These are phyloP conservation scores for Agrocybe pediades DNA, from an alignment of 768 basidiomycete species.

Conservation along the genomic window DNA sequence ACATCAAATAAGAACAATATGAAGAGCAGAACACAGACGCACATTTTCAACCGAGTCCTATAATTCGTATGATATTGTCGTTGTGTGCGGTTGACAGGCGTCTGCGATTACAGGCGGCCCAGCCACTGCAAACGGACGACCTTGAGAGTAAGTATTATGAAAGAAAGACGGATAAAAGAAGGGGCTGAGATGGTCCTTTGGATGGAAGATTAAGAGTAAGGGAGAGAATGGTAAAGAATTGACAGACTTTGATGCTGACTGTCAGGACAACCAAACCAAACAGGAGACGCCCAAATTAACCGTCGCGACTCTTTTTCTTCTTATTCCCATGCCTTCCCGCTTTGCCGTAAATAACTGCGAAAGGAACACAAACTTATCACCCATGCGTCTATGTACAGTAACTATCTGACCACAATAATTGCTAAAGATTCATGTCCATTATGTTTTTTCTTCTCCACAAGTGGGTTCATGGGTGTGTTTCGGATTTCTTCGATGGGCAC, in stretches of 20 bases:
- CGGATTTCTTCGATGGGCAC: no score
- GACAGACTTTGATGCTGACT: conserved; percentile 6
- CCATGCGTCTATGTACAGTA: no score
- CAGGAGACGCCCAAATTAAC: conserved; percentile 5
- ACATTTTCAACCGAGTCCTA: conserved; percentile 17
- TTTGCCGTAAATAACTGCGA: no score
- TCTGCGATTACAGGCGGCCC: conserved; percentile 17
- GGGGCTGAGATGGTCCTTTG: conserved; percentile 3
- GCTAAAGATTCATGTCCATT: no score
- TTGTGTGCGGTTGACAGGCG: conserved; percentile 14
- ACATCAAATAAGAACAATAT: neutral
- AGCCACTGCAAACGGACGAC: conserved; percentile 17
- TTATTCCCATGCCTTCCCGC: neutral
- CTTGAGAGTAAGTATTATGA: neutral
- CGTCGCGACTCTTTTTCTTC: conserved; percentile 1
- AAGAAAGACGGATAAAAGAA: conserved; percentile 11
- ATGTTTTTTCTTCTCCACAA: no score
- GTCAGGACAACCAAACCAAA: conserved; percentile 14
- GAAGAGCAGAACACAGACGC: conserved; percentile 3
- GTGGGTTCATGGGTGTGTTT: no score
- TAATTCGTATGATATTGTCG: neutral
- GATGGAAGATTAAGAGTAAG: neutral
- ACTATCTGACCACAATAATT: no score
- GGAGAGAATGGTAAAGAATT: conserved; percentile 4
- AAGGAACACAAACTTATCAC: no score